Percentiles rank a stretch among this genome's conserved stretches.
Conservation (phyloP, 202 grass and related monocot species). For the Musa balbisiana region DNA sequence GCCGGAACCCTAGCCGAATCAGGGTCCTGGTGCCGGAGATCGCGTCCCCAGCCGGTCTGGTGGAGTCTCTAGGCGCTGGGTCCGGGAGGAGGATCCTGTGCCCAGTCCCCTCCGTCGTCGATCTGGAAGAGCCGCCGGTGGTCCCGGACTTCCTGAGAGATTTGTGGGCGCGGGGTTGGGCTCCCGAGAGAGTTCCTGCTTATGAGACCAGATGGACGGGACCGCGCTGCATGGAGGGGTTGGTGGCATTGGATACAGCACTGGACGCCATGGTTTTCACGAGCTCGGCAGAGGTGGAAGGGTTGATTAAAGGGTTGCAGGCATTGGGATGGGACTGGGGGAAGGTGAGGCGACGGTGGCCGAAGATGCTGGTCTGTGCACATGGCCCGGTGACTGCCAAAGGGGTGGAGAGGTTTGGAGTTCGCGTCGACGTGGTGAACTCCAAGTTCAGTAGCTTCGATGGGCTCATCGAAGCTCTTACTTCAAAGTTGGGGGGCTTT, state of each 20-base stretch:
- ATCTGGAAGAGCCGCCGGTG: constrained; percentile 57
- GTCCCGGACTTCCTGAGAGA: constrained; percentile 48
- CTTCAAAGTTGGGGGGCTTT: constrained; percentile 2
- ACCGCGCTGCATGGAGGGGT: constrained; percentile 29
- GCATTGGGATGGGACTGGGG: constrained; percentile 55
- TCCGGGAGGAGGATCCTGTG: constrained; percentile 50
- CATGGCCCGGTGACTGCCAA: constrained; percentile 69
- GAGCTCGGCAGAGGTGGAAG: constrained; percentile 78
- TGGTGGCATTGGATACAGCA: constrained; percentile 32
- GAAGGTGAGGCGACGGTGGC: constrained; percentile 42
- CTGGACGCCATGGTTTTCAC: constrained; percentile 88
- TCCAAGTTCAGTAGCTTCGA: constrained; percentile 66
- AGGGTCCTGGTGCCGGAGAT: constrained; percentile 46
- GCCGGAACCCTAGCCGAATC: constrained; percentile 22
- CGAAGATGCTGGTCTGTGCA: constrained; percentile 51
- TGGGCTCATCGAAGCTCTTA: constrained; percentile 56
- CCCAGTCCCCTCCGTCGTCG: constrained; percentile 55
- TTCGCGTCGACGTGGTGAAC: constrained; percentile 57
- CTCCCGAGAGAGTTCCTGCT: constrained; percentile 37
- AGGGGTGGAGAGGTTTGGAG: constrained; percentile 49
- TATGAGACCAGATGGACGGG: constrained; percentile 69
- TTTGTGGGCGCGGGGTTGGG: constrained; percentile 51
- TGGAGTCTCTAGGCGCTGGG: constrained; percentile 48
- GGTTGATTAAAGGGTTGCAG: constrained; percentile 65
- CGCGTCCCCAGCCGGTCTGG: constrained; percentile 43